These are phyloP conservation scores for Lepidium africanum DNA, from an alignment of 345 rosid genomes.

Conservation along the genomic window DNA sequence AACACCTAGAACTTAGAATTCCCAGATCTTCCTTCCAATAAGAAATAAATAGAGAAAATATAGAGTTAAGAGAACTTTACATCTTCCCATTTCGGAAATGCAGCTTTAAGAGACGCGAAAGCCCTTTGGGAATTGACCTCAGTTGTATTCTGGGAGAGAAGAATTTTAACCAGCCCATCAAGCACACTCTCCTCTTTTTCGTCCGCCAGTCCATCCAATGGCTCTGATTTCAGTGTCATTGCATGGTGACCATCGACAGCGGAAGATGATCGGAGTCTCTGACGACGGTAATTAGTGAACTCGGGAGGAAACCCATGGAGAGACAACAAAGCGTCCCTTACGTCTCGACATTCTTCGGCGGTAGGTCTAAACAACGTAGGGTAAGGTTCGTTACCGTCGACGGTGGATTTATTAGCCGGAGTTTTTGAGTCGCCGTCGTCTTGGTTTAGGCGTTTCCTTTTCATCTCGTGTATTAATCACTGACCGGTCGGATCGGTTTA, in stretches of 20 bases:
- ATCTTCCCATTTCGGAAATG: conserved; percentile 65
- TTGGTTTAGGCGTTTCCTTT: conserved; percentile 18
- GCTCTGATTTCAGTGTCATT: conserved; percentile 16
- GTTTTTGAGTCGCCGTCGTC: conserved; percentile 14
- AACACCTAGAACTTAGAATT: background rate
- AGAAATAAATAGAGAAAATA: no score
- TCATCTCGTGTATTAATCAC: conserved; percentile 3
- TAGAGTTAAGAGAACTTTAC: conserved; percentile 27
- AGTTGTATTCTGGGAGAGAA: conserved; percentile 82
- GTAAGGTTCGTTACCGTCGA: conserved; percentile 8
- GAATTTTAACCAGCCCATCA: conserved; percentile 67
- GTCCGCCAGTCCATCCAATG: background rate
- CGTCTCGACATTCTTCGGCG: conserved; percentile 17
- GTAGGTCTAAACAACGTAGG: conserved; percentile 13
- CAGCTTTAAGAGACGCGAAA: conserved; percentile 62
- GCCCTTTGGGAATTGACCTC: conserved; percentile 71
- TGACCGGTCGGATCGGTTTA: conserved; percentile 3
- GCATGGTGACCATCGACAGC: background rate
- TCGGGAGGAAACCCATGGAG: conserved; percentile 29
- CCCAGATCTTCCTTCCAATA: background rate
- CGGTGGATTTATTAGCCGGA: conserved; percentile 12
- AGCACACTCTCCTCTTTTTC: conserved; percentile 53
- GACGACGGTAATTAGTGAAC: conserved; percentile 39
- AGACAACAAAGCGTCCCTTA: conserved; percentile 25
- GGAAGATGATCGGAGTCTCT: conserved; percentile 29